Conservation (phyloP, 495 filamentous ascomycete genomes). For the Amniculicola lignicola region DNA sequence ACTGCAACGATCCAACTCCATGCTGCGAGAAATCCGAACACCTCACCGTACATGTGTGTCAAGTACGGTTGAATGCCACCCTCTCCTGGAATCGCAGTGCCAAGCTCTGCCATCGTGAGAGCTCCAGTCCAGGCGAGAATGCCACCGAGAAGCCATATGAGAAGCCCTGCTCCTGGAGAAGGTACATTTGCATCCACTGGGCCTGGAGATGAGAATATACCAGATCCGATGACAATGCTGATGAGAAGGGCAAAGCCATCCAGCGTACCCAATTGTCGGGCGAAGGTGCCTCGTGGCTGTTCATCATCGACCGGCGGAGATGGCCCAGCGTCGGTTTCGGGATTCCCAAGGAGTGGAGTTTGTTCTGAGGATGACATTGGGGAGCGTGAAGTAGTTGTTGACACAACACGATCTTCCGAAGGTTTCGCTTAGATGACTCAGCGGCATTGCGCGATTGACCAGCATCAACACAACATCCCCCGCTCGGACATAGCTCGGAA, state of each 20-base stretch:
- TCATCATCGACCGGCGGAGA: neutral
- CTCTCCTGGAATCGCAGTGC: constrained; percentile 52
- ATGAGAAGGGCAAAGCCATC: constrained; percentile 56
- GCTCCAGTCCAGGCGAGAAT: constrained; percentile 58
- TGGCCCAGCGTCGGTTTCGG: neutral
- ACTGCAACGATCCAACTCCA: constrained; percentile 60
- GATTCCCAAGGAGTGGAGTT: neutral
- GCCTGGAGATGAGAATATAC: constrained; percentile 56
- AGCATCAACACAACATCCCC: no score
- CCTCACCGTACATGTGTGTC: constrained; percentile 54
- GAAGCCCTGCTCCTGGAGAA: constrained; percentile 51
- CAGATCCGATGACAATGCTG: constrained; percentile 55
- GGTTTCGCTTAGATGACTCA: no score
- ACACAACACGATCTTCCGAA: no score
- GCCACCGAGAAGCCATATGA: constrained; percentile 54
- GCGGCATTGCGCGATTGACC: no score
- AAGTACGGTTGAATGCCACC: constrained; percentile 57
- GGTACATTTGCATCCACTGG: constrained; percentile 56
- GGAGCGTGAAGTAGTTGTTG: neutral
- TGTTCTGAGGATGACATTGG: neutral
- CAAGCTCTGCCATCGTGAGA: constrained; percentile 53
- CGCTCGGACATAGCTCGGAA: no score
- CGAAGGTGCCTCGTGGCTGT: constrained; percentile 33
- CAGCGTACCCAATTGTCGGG: constrained; percentile 47
- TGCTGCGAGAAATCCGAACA: constrained; percentile 53